Base-by-base conservation (phyloP, 2,329 filamentous ascomycete species). In the Diaporthe humulicola region DNA sequence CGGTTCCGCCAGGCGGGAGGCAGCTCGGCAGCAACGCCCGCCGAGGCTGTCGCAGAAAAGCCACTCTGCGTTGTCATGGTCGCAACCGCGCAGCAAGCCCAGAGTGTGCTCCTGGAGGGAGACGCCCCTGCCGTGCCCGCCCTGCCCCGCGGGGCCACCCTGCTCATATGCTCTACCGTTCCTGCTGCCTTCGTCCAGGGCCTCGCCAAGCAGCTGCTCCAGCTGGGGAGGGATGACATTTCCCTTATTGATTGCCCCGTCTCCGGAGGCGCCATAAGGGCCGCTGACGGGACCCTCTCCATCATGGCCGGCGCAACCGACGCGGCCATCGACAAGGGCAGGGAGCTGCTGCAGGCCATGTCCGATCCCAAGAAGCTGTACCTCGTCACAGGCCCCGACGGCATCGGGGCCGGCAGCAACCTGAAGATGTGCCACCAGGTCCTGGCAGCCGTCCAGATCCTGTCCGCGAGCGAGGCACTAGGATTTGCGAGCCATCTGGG, bases 11-110 rank as follows among this genome's bases (percentile, higher is more conserved):
- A 87, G 5, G 91, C 90, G 0, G 93, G 93, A 61, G 93, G 93
- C 25, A 86, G 84, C 5, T 85, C 88, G 0, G 90, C 91, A 0
- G 84, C 87, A 0, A 91, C 91, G 0, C 89, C 93, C 2, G 86
- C 88, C 42, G 90, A 90, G 17, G 90, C 92, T 0, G 93, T 93
- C 22, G 84, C 85, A 60, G 88, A 86, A 48, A 91, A 90, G 77
- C 79, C 87, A 33, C 91, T 90, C 81, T 91, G 93, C 79, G 88
- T 95, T 40, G 91, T 91, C 82, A 95, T 95, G 93, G 93, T 95
- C 1, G 93, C 93, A 10, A 94, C 93, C 0, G 90, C 92, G 2
- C 87, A 90, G 54, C 93, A 95, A 81, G 93, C 91, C 14, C 89
- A 93, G 76, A 84, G 86, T 0, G 92, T 93, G 0, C 84, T 95